Base-by-base conservation (phyloP, 345 rosid genomes). In the Linum tenue region DNA sequence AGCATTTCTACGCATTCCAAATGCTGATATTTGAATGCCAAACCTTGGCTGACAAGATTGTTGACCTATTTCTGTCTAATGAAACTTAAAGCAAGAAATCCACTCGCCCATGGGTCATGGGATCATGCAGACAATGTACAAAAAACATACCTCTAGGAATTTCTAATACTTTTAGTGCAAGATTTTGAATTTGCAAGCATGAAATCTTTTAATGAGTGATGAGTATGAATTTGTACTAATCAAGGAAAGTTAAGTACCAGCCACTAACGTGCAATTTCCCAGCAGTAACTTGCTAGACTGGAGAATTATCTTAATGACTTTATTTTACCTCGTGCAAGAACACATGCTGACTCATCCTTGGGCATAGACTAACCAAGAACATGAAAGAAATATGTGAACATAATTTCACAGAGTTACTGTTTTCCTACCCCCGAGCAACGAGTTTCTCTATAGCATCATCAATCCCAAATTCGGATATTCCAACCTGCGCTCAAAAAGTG, bases 371-470 rank as follows among this genome's bases (percentile, higher is more conserved):
- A 48, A 48, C 0, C 14, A 48, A 77, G 64, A 68, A 69, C 51
- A 73, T 41, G n/a, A 36, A 63, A 56, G 31, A 9, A 63, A 63
- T 40, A 71, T 48, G 15, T 59, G 57, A 69, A 61, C 43, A 14
- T 67, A 36, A 60, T 63, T 55, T 10, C 50, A 57, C 11, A 48
- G 37, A 41, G 64, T 53, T 36, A 12, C 7, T 40, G 41, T 68
- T 60, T 39, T 73, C 88, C 75, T 83, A 92, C 98, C 98, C 97
- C 40, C 86, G 89, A 80, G 91, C 88, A 74, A 92, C 82, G 68
- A 92, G 84, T 77, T 90, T 90, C 73, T 88, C 87, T 68, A 90
- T 84, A 62, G 97, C 96, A 73, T 86, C 94, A 66, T 92, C 97
- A 37, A 92, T 87, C 67, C 97, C 97, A 71, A 81, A 83, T 72